Conservation (phyloP, 768 basidiomycete genomes). For the Mycena albidolilacea region DNA sequence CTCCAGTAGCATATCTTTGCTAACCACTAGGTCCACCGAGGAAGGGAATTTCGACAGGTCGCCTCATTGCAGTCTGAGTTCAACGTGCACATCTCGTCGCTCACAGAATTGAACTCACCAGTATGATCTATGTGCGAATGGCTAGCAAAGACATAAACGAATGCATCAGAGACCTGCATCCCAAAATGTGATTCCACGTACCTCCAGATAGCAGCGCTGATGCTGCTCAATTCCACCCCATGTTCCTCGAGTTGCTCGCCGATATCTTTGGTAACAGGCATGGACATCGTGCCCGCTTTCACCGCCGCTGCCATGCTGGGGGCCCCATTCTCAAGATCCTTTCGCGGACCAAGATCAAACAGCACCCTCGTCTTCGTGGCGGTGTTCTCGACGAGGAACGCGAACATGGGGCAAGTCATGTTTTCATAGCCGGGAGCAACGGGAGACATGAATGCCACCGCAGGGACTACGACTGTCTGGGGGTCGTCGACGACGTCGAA, state of each 20-base stretch:
- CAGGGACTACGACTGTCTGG: not conserved
- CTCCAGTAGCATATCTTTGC: slow-evolving; percentile 6
- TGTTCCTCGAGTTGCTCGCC: slow-evolving; percentile 23
- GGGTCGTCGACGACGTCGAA: not conserved
- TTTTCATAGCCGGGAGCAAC: not conserved
- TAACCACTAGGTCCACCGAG: slow-evolving; percentile 31
- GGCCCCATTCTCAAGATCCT: not conserved
- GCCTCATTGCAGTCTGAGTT: slow-evolving; percentile 6
- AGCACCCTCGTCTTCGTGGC: not conserved
- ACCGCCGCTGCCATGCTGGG: not conserved
- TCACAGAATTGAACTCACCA: slow-evolving; percentile 1
- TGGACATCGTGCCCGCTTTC: not conserved
- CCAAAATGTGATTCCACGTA: not conserved
- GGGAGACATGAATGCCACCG: not conserved
- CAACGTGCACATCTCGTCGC: not conserved
- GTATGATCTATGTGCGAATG: slow-evolving; percentile 30
- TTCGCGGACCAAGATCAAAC: not conserved
- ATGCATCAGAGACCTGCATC: not conserved
- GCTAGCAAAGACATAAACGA: not conserved
- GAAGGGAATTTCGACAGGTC: slow-evolving; percentile 35
- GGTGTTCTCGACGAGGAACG: not conserved
- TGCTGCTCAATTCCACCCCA: slow-evolving; percentile 17
- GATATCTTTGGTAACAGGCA: slow-evolving; percentile 26
- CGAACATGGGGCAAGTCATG: not conserved
- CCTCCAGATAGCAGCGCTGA: slow-evolving; percentile 35